Evolutionary conservation across 192 early-diverging fungal species (phyloP).

Genomic region (Cetraspora pellucida): DNA sequence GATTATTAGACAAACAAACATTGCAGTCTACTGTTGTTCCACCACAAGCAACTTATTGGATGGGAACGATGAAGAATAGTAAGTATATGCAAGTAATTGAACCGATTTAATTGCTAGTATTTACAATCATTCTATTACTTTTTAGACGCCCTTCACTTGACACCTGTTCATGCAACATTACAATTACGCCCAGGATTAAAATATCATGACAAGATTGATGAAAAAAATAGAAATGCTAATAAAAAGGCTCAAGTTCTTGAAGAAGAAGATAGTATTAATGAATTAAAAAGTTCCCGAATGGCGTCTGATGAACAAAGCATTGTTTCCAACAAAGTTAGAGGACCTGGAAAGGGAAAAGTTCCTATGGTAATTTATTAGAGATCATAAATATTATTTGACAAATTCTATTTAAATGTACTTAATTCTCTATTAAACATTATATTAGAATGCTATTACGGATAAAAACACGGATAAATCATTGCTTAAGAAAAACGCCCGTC

Average conservation of each 20-base stretch:
- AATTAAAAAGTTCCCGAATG: constrained; percentile 41
- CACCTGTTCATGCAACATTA: constrained; percentile 68
- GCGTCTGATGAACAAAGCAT: constrained; percentile 44
- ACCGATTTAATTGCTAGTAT: neutral
- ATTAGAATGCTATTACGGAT: constrained; percentile 59
- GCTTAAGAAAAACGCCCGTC: constrained; percentile 61
- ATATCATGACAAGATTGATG: constrained; percentile 89
- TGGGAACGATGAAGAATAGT: constrained; percentile 78
- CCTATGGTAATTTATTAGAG: neutral
- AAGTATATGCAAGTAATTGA: constrained; percentile 18
- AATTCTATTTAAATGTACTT: neutral
- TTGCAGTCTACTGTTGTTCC: constrained; percentile 79
- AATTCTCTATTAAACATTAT: neutral
- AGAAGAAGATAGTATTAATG: constrained; percentile 54
- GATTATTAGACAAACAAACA: constrained; percentile 81
- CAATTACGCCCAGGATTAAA: constrained; percentile 88
- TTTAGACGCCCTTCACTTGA: constrained; percentile 83
- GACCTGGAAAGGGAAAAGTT: neutral
- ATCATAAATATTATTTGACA: neutral
- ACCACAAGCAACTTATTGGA: constrained; percentile 76
- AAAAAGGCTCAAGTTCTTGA: constrained; percentile 72
- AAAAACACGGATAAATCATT: constrained; percentile 63
- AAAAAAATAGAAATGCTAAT: constrained; percentile 73
- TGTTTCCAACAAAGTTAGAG: constrained; percentile 18
- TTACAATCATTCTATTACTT: constrained; percentile 17